A percentile compares a stretch with the other conserved stretches of the same genome.
Conservation (phyloP, 306 rosid species). For the Prunus mume region DNA sequence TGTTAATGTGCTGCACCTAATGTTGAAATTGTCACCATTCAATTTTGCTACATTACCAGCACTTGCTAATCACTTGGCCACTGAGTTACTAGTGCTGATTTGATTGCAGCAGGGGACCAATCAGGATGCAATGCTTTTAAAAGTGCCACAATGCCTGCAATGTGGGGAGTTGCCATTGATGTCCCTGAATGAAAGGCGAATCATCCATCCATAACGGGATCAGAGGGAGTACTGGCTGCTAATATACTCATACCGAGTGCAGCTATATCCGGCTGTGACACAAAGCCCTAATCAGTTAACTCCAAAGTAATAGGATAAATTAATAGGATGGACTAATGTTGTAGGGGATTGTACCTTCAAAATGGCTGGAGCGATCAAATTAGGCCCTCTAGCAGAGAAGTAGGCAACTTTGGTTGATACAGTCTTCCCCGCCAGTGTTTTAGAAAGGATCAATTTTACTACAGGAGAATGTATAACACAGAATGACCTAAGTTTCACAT, state of each 20-base stretch:
- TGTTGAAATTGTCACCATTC: not conserved
- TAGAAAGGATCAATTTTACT: constrained; percentile 26
- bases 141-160: constrained; percentile 35
- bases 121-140: constrained; percentile 23
- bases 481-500: not conserved
- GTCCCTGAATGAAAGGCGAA: constrained; percentile 27
- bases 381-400: constrained; percentile 59
- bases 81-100: constrained; percentile 29
- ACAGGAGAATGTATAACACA: constrained; percentile 5
- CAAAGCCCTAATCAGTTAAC: not conserved
- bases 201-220: constrained; percentile 7
- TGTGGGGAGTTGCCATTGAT: constrained; percentile 37
- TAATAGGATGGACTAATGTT: not conserved
- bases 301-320: not conserved
- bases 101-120: constrained; percentile 35
- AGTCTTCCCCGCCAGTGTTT: constrained; percentile 36
- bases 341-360: constrained; percentile 22
- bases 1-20: not conserved
- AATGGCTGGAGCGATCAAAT: constrained; percentile 40
- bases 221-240: constrained; percentile 27
- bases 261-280: constrained; percentile 34
- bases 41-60: not conserved
- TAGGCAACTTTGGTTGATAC: constrained; percentile 34
- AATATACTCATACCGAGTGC: constrained; percentile 34
- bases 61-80: not conserved